Percentiles rank a stretch among this genome's conserved stretches.
These are phyloP conservation scores for Naganishia onofrii DNA, from an alignment of 768 basidiomycete species.

Conservation along the genomic window DNA sequence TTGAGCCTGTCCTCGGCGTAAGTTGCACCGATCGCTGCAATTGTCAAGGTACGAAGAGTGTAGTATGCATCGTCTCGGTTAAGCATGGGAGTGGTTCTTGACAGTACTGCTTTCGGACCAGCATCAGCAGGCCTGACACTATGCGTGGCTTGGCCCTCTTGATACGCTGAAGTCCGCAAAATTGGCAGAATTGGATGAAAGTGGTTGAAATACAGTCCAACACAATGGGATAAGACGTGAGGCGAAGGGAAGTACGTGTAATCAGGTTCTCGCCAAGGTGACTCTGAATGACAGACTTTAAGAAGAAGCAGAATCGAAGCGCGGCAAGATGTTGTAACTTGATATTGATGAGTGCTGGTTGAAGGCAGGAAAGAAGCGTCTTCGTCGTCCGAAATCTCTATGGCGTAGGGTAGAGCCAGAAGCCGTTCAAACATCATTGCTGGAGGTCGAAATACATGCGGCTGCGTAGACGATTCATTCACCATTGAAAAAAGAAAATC, in stretches of 20 bases:
- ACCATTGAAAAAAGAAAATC: too few species aligned
- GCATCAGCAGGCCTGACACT: neutral
- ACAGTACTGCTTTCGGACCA: neutral
- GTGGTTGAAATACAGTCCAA: constrained; percentile 43
- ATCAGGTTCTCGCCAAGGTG: constrained; percentile 39
- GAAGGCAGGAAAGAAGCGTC: neutral
- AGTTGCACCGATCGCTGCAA: constrained; percentile 42
- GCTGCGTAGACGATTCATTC: neutral
- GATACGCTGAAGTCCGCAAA: constrained; percentile 31
- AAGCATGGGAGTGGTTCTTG: constrained; percentile 31
- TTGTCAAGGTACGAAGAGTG: constrained; percentile 38
- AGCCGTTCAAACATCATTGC: neutral
- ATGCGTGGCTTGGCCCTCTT: neutral
- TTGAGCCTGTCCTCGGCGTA: constrained; percentile 42
- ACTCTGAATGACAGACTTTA: constrained; percentile 41
- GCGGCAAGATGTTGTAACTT: neutral
- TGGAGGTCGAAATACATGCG: constrained; percentile 7
- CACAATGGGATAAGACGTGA: constrained; percentile 42
- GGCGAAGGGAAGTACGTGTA: constrained; percentile 43
- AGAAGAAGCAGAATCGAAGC: constrained; percentile 31
- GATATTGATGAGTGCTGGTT: neutral
- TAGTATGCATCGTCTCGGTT: constrained; percentile 25
- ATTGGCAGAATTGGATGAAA: constrained; percentile 46
- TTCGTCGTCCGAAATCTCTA: neutral
- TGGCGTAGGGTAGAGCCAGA: constrained; percentile 1